phyloP scores from a whole-genome alignment of 1,139 yeast genomes.

The Saccharomyces hybrid region DNA sequence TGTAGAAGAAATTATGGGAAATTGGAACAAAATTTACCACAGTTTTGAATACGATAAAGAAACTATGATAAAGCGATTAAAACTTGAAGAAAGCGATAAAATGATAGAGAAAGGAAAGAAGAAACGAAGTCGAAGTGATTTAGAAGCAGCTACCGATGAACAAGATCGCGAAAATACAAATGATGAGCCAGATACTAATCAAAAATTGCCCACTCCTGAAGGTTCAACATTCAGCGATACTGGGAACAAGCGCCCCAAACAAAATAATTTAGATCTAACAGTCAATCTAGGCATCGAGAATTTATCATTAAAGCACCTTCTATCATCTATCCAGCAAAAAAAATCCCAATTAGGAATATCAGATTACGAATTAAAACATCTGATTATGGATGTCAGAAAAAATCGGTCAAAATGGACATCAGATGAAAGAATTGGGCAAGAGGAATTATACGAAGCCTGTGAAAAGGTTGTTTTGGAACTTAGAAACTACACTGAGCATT shows the following conservation, averaged over 20 bases:
- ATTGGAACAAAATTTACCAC: slow-evolving; percentile 62
- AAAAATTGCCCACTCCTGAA: slow-evolving; percentile 3
- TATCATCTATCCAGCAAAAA: slow-evolving; percentile 69
- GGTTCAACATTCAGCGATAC: slow-evolving; percentile 3
- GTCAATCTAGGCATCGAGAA: slow-evolving; percentile 76
- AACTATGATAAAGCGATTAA: slow-evolving; percentile 66
- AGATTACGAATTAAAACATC: slow-evolving; percentile 77
- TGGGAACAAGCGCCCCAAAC: slow-evolving; percentile 10
- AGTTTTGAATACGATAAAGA: slow-evolving; percentile 79
- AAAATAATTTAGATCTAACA: slow-evolving; percentile 25
- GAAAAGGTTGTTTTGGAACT: slow-evolving; percentile 89
- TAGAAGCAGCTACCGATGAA: slow-evolving; percentile 7
- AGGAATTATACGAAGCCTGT: slow-evolving; percentile 93
- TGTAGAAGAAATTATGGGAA: slow-evolving; percentile 35
- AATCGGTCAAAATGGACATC: slow-evolving; percentile 96
- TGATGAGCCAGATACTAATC: slow-evolving; percentile 3
- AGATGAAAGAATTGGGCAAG: slow-evolving; percentile 92
- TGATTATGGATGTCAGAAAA: slow-evolving; percentile 87
- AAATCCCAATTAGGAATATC: slow-evolving; percentile 67
- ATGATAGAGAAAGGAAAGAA: slow-evolving; percentile 42
- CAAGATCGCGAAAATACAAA: slow-evolving; percentile 2
- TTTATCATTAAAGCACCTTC: slow-evolving; percentile 69
- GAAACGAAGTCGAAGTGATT: slow-evolving; percentile 18
- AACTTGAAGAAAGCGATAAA: slow-evolving; percentile 72
- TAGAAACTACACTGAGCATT: slow-evolving; percentile 90